These are phyloP conservation scores for Schizopora paradoxa DNA, from an alignment of 1,284 basidiomycete species.

Conservation along the genomic window DNA sequence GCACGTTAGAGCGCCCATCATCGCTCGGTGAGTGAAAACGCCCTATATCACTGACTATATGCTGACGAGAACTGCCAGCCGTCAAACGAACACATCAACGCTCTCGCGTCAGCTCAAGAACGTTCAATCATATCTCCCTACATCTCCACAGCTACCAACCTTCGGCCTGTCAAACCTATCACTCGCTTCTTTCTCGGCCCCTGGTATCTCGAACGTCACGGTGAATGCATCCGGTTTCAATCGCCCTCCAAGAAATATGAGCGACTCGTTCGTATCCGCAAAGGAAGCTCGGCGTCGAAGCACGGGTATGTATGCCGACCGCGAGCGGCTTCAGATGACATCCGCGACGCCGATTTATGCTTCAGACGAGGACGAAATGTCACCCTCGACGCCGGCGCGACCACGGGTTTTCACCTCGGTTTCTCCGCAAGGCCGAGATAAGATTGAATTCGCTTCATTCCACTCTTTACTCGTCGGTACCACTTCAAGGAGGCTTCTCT, in stretches of 20 bases:
- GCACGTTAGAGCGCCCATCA: too few species aligned
- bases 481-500: conserved; percentile 43
- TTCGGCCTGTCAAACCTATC: conserved; percentile 11
- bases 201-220: conserved; percentile 17
- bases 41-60: too few species aligned
- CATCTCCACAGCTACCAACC: conserved; percentile 13
- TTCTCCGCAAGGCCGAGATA: conserved; percentile 7
- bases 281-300: conserved; percentile 17
- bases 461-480: too few species aligned
- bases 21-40: too few species aligned
- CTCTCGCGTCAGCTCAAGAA: conserved; percentile 17
- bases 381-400: conserved; percentile 3
- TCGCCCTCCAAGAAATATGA: conserved; percentile 5
- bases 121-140: conserved; percentile 14
- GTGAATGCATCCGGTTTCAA: conserved; percentile 17
- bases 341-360: conserved; percentile 9
- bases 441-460: conserved; percentile 17
- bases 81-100: conserved; percentile 10
- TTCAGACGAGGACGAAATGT: conserved; percentile 14
- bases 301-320: conserved; percentile 15
- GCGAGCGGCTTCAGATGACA: conserved; percentile 16
- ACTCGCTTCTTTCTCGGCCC: conserved; percentile 15
- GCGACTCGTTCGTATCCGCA: conserved; percentile 12
- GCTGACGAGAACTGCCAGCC: too few species aligned
- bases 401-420: conserved; percentile 12